Conservation (phyloP, 305 asterid species). For the Nicotiana rustica region DNA sequence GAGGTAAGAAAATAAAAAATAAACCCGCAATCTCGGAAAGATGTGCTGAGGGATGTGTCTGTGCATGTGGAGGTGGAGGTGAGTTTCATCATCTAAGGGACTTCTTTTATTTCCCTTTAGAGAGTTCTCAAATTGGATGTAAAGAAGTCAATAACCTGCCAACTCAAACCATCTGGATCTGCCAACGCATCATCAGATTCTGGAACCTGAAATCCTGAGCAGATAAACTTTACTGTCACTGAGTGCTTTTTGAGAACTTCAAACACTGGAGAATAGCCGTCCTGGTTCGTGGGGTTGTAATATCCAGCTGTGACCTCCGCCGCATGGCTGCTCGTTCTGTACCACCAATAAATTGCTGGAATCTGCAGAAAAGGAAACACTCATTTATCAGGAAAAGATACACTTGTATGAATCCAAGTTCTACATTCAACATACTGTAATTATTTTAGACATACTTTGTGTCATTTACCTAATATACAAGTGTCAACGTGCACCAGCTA, state of each 20-base stretch:
- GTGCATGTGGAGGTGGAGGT: background rate
- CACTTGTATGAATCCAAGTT: background rate
- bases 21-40: background rate
- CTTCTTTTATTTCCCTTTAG: background rate
- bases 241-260: conserved; percentile 66
- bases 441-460: background rate
- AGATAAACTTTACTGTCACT: conserved; percentile 52
- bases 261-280: conserved; percentile 68
- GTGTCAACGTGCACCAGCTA: background rate
- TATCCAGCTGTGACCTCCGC: conserved; percentile 88
- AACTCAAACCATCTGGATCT: conserved; percentile 66
- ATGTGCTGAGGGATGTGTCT: background rate
- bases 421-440: background rate
- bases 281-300: conserved; percentile 64
- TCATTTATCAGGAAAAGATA: background rate
- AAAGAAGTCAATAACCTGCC: conserved; percentile 63
- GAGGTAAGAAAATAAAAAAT: background rate
- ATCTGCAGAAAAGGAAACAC: conserved; percentile 47
- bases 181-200: conserved; percentile 61
- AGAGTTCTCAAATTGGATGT: background rate
- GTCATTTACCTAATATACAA: background rate
- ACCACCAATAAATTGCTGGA: conserved; percentile 82
- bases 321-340: conserved; percentile 76
- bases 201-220: conserved; percentile 53
- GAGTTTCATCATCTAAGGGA: background rate